Evolutionary conservation across 345 rosid genomes (phyloP).

Genomic region (Salix dunnii): DNA sequence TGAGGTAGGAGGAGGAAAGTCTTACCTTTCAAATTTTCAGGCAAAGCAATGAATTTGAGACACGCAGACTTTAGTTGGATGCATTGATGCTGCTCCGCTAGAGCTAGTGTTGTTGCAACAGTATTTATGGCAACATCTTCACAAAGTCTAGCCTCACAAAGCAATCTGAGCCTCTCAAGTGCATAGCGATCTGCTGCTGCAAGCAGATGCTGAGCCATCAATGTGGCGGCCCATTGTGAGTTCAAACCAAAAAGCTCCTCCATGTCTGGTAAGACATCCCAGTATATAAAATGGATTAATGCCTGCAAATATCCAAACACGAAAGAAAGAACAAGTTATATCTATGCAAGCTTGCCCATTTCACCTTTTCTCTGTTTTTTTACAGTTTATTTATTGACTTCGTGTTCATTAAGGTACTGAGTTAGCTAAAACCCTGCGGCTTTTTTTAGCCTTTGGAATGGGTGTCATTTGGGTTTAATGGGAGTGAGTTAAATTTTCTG

Average conservation of each 20-base stretch:
- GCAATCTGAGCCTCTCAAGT: conserved; percentile 31
- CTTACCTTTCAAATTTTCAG: conserved; percentile 31
- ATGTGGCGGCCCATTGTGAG: conserved; percentile 23
- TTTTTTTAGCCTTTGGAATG: not conserved
- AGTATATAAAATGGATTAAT: conserved; percentile 31
- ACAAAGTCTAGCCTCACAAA: conserved; percentile 30
- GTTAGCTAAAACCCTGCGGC: not conserved
- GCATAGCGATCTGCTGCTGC: conserved; percentile 35
- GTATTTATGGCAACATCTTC: conserved; percentile 33
- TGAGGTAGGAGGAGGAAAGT: not conserved
- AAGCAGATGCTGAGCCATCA: conserved; percentile 34
- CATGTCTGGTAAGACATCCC: conserved; percentile 29
- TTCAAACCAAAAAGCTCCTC: conserved; percentile 27
- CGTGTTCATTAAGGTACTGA: not conserved
- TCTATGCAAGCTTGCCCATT: not conserved
- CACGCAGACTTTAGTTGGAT: conserved; percentile 31
- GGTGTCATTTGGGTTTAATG: not conserved
- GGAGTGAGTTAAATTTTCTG: not conserved
- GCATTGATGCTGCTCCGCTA: conserved; percentile 39
- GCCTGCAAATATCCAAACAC: conserved; percentile 17
- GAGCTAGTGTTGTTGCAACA: conserved; percentile 32
- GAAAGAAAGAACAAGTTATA: conserved; percentile 1
- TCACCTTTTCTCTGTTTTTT: not conserved
- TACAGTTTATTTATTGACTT: not conserved
- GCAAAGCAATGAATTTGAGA: conserved; percentile 31